Base-by-base conservation (phyloP, 768 basidiomycete species). In the Panellus pusillus region DNA sequence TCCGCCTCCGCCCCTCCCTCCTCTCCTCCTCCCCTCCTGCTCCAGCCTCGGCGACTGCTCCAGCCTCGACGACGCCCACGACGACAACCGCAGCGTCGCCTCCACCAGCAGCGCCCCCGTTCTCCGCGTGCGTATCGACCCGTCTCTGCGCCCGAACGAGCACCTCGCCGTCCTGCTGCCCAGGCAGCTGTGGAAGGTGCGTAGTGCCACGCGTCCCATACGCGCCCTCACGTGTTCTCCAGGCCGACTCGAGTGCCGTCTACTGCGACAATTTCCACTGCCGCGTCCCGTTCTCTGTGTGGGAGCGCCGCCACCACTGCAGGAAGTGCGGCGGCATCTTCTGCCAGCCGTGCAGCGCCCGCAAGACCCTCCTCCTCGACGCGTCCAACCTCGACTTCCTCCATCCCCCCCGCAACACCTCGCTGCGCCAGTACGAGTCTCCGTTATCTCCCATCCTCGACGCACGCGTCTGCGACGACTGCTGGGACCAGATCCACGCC, bases 241-340 rank as follows among this genome's bases (percentile, higher is more conserved):
- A 87, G 83, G 79, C 85, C 47, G 89, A 91, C 68, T 71, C 75
- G 4, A 68, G 79, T 13, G 81, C 89, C 4, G 58, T 77, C 12
- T 65, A 70, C 44, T 92, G 89, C 74, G 89, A 91, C 72, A 89
- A 81, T 65, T 86, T 89, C 57, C 79, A 80, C 63, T 92, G 89
- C 70, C 77, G 77, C 51, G 73, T 78, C 57, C 68, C 68, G 46
- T 91, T 91, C 67, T 79, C 82, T 54, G 66, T 91, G 55, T 78
- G 85, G 40, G 86, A 89, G 58, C 86, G 89, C 57, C 82, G 83
- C 71, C 89, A 92, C 65, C 90, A 92, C 56, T 92, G 90, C 69
- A 81, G 90, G 67, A 91, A 91, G 66, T 91, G 90, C 60, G 90
- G 90, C 45, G 88, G 87, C 57, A 72, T 91, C 28, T 91, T 84